A percentile compares a stretch with the other conserved stretches of the same genome.
Evolutionary conservation across 139 green algal genomes (phyloP).

Genomic region (Pedinophyceae sp.): DNA sequence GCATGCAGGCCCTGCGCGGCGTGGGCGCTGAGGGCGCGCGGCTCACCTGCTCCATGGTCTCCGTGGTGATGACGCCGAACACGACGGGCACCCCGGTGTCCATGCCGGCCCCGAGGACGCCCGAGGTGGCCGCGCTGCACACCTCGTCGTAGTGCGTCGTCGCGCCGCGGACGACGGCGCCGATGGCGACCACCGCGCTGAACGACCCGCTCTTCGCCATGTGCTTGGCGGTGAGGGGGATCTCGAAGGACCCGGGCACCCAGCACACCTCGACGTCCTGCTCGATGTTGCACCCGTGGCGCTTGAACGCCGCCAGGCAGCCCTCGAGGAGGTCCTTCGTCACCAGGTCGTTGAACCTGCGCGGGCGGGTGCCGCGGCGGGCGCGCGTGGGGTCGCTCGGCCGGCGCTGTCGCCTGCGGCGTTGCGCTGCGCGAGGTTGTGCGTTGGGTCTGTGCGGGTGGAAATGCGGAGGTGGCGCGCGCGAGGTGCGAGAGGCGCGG

Average conservation of each 20-base stretch:
- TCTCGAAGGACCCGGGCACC: slow-evolving; percentile 91
- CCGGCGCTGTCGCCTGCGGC: no score
- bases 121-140: slow-evolving; percentile 56
- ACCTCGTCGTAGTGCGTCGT: slow-evolving; percentile 95
- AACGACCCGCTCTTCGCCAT: slow-evolving; percentile 67
- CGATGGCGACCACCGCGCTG: slow-evolving; percentile 68
- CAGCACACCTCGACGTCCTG: slow-evolving; percentile 68
- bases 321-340: slow-evolving; percentile 82
- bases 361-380: no score
- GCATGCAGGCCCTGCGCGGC: no score
- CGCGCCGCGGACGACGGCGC: slow-evolving; percentile 78
- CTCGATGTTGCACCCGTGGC: slow-evolving; percentile 30
- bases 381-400: no score
- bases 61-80: slow-evolving; percentile 88
- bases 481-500: no score
- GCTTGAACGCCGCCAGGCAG: slow-evolving; percentile 48
- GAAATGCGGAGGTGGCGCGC: no score
- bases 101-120: slow-evolving; percentile 44
- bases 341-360: slow-evolving; percentile 92
- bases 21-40: background rate
- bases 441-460: no score
- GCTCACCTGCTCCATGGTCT: slow-evolving; percentile 79
- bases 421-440: no score
- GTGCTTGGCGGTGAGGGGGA: slow-evolving; percentile 75
- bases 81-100: slow-evolving; percentile 71